phyloP scores from a whole-genome alignment of 2,329 filamentous ascomycete species.

The Cryphonectria naterciae region DNA sequence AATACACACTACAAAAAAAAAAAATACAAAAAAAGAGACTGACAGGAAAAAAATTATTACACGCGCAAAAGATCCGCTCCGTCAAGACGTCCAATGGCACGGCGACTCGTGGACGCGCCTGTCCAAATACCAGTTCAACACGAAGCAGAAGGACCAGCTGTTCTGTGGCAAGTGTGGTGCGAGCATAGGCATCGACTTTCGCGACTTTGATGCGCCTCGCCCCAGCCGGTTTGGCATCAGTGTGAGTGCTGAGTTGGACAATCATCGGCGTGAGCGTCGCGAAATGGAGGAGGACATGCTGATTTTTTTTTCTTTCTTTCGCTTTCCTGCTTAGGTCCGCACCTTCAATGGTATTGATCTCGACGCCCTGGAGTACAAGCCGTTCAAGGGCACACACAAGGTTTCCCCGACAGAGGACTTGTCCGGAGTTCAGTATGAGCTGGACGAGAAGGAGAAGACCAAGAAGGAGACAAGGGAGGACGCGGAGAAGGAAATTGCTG shows the following conservation, averaged over 20 bases:
- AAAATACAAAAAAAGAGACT: background rate
- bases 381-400: slow-evolving; percentile 42
- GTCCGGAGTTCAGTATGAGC: slow-evolving; percentile 40
- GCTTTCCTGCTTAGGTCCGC: slow-evolving; percentile 40
- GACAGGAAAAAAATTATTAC: background rate
- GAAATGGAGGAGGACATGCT: background rate
- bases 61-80: slow-evolving; percentile 41
- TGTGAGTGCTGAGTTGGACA: slow-evolving; percentile 37
- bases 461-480: background rate
- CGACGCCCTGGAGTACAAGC: slow-evolving; percentile 41
- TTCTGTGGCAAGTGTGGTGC: slow-evolving; percentile 53
- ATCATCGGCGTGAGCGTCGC: background rate
- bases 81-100: slow-evolving; percentile 48
- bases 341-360: slow-evolving; percentile 48
- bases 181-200: slow-evolving; percentile 53
- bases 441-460: slow-evolving; percentile 28
- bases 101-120: slow-evolving; percentile 43
- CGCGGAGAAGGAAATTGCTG: slow-evolving; percentile 12
- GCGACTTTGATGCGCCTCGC: slow-evolving; percentile 32
- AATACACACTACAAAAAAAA: background rate
- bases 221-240: slow-evolving; percentile 47
- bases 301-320: background rate
- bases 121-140: slow-evolving; percentile 50
- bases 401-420: slow-evolving; percentile 43
- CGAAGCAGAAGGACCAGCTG: slow-evolving; percentile 51